Percentiles rank a stretch among this genome's conserved stretches.
Evolutionary conservation across 805 yeast genomes (phyloP).

Genomic region (Schizosaccharomyces octosporus): DNA sequence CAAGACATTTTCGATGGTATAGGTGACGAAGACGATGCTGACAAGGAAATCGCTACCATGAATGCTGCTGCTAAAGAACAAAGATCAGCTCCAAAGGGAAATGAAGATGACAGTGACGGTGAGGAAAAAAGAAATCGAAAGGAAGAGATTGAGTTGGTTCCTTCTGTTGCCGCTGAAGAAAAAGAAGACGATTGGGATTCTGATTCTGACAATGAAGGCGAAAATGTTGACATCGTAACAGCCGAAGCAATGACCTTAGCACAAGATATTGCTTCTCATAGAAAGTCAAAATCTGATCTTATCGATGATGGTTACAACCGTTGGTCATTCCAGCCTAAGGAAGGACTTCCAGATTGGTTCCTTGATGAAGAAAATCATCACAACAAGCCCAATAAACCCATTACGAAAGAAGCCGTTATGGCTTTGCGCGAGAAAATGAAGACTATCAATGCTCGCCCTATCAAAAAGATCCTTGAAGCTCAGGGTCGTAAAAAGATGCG

Average conservation of each 20-base stretch:
- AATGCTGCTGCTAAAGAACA: conserved; percentile 5
- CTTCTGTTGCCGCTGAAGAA: conserved; percentile 14
- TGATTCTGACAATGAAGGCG: conserved; percentile 4
- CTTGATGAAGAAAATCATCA: conserved; percentile 74
- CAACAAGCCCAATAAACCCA: conserved; percentile 63
- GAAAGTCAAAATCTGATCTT: conserved; percentile 49
- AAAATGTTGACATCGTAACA: conserved; percentile 59
- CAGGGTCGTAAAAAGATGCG: conserved; percentile 88
- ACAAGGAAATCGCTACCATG: conserved; percentile 8
- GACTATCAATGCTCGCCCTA: conserved; percentile 86
- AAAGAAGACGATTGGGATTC: conserved; percentile 9
- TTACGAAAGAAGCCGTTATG: conserved; percentile 76
- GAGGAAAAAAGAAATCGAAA: conserved; percentile 8
- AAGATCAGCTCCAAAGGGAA: conserved; percentile 2
- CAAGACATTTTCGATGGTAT: conserved; percentile 15
- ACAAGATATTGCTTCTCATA: conserved; percentile 80
- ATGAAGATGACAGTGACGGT: conserved; percentile 4
- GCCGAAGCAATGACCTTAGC: conserved; percentile 96
- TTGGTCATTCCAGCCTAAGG: conserved; percentile 74
- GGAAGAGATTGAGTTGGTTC: conserved; percentile 4
- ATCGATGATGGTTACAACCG: conserved; percentile 83
- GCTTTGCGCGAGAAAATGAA: conserved; percentile 53
- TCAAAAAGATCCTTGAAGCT: conserved; percentile 95
- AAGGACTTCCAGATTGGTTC: conserved; percentile 92
- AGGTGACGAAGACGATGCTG: conserved; percentile 9